Percentiles rank a stretch among this genome's conserved stretches.
Evolutionary conservation across 2,329 filamentous ascomycete genomes (phyloP).

Genomic region (Botrytis tulipae): DNA sequence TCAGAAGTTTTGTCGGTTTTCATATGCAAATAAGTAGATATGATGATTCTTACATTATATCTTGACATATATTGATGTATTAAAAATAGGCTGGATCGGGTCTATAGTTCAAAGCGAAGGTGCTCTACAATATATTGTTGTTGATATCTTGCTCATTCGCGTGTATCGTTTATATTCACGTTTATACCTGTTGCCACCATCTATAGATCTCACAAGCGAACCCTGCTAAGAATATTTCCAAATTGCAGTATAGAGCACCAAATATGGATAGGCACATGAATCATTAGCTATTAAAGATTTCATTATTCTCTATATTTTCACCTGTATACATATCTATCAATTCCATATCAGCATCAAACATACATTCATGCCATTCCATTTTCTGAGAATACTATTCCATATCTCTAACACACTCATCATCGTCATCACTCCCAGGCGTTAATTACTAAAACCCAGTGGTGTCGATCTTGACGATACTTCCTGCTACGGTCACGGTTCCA

Average conservation of each 20-base stretch:
- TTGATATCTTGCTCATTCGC: neutral
- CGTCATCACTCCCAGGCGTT: neutral
- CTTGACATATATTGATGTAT: neutral
- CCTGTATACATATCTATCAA: neutral
- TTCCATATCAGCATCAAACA: neutral
- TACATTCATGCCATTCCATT: neutral
- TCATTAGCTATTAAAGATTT: neutral
- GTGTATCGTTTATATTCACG: neutral
- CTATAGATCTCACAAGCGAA: rapidly evolving
- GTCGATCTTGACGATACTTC: constrained; percentile 10
- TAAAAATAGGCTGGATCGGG: rapidly evolving
- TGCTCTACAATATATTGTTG: neutral
- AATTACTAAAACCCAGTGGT: neutral
- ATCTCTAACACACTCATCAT: neutral
- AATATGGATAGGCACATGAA: neutral
- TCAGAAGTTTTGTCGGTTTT: rapidly evolving
- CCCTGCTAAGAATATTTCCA: rapidly evolving
- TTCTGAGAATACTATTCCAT: neutral
- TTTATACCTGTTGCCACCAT: neutral
- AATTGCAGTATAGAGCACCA: neutral
- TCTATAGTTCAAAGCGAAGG: neutral
- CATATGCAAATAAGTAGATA: neutral
- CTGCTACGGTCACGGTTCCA: constrained; percentile 8
- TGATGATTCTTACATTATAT: rapidly evolving
- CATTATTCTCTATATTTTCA: neutral